phyloP scores from a whole-genome alignment of 169 alveolate genomes.

The Cryptosporidium andersoni region DNA sequence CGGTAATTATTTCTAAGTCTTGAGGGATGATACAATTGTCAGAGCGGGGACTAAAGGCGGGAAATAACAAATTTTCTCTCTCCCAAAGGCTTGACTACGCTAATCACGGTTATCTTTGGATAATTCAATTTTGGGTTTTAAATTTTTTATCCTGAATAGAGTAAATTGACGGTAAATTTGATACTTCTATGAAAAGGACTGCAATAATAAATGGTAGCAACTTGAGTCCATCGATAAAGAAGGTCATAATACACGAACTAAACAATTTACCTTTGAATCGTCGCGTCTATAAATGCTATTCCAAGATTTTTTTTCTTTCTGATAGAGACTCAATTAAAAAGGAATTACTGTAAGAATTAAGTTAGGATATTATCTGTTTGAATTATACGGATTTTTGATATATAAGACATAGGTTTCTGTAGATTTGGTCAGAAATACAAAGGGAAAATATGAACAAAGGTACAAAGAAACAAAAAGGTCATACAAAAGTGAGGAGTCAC shows the following conservation, averaged over 20 bases:
- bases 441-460: not conserved
- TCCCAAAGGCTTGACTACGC: no score
- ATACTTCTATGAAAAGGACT: constrained; percentile 34
- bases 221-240: constrained; percentile 5
- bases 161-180: not conserved
- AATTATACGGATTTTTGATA: not conserved
- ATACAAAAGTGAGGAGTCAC: not conserved
- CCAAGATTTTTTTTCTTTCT: constrained; percentile 54
- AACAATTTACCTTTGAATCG: constrained; percentile 49
- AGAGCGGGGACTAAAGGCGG: no score
- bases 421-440: not conserved
- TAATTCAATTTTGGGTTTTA: no score
- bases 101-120: no score
- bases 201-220: not conserved
- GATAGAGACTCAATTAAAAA: constrained; percentile 57
- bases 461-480: constrained; percentile 6
- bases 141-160: no score
- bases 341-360: not conserved
- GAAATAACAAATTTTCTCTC: no score
- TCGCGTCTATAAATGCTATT: constrained; percentile 54
- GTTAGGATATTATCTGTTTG: no score
- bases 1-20: no score
- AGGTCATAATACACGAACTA: constrained; percentile 51
- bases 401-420: not conserved
- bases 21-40: no score